Evolutionary conservation across 2,329 filamentous ascomycete genomes (phyloP), one percentile per base, ranked within the genome.

Genomic region (Bisporella sp.): DNA sequence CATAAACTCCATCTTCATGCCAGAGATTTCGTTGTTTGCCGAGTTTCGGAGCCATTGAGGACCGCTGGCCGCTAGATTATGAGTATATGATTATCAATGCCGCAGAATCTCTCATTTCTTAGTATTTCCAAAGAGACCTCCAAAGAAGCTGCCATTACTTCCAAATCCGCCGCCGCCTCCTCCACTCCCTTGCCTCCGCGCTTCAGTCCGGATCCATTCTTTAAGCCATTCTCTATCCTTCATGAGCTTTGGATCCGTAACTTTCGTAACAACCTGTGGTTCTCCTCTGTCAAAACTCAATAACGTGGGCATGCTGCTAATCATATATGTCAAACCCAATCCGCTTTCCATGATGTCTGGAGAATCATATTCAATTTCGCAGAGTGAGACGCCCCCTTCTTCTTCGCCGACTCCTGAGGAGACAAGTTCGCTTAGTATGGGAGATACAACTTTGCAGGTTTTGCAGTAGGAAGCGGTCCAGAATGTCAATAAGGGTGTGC

Each of bases 381-480:
- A 74, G 52, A 73, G 76, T n/a, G 68, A 69, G 5, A 83, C 74
- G 30, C 77, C 78, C 57, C 78, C 78, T 61, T 79, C 73, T 1
- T 66, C 68, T 64, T 81, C 76, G 50, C 78, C 78, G 3, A 76
- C 69, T 2, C 59, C 61, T 6, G 54, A 51, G 57, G 72, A 69
- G 43, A 83, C 63, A 32, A 82, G 69, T 8, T 70, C 67, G 9
- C 62, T 62, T 5, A 82, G 47, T 8, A 80, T 63, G 4, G 79
- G 79, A 4, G 68, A 66, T 29, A 82, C 70, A 32, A 65, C 62
- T 43, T 69, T 71, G 64, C 79, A 82, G 12, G 77, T 75, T 4
- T 72, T 65, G 62, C 79, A 82, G 68, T 73, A 82, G 6, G 76
- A 76, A 1, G 79, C 72, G 0, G 78, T 80, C 79, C 79, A 84